These are phyloP conservation scores for Globisporangium cystogenes DNA, from an alignment of 352 stramenopile genomes.

Conservation along the genomic window DNA sequence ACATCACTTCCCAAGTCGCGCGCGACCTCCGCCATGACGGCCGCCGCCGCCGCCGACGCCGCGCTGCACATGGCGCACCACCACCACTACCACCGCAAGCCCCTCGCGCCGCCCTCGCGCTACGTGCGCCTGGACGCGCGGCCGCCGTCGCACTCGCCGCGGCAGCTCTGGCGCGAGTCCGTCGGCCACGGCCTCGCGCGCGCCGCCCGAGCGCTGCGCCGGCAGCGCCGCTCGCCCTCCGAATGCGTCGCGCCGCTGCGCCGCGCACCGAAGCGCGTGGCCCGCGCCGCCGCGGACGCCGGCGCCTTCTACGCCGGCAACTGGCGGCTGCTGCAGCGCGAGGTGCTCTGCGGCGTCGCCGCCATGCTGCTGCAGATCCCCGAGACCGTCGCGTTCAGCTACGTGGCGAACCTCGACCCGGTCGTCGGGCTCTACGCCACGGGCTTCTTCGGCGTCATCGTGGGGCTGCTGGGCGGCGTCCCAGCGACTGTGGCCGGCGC, in stretches of 20 bases:
- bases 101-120: not conserved
- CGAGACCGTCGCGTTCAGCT: conserved; percentile 92
- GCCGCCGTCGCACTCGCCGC: conserved; percentile 4
- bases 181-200: conserved; percentile 12
- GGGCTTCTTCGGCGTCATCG: conserved; percentile 86
- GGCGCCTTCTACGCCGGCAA: conserved; percentile 53
- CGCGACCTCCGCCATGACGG: too few relatives aligned
- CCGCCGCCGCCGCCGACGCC: not conserved
- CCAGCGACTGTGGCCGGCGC: conserved; percentile 86
- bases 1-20: too few relatives aligned
- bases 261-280: conserved; percentile 17
- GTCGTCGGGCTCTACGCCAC: conserved; percentile 90
- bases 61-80: too few relatives aligned
- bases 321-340: conserved; percentile 43
- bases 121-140: conserved; percentile 8
- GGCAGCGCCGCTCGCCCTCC: not conserved
- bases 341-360: conserved; percentile 86
- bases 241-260: conserved; percentile 2
- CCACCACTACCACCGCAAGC: not conserved
- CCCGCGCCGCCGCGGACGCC: conserved; percentile 18
- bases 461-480: conserved; percentile 83
- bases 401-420: conserved; percentile 85
- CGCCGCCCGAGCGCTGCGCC: not conserved
- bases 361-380: conserved; percentile 92
- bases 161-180: conserved; percentile 7